These are phyloP conservation scores for Kregervanrija pseudodelftensis DNA, from an alignment of 805 yeast genomes.

Conservation along the genomic window DNA sequence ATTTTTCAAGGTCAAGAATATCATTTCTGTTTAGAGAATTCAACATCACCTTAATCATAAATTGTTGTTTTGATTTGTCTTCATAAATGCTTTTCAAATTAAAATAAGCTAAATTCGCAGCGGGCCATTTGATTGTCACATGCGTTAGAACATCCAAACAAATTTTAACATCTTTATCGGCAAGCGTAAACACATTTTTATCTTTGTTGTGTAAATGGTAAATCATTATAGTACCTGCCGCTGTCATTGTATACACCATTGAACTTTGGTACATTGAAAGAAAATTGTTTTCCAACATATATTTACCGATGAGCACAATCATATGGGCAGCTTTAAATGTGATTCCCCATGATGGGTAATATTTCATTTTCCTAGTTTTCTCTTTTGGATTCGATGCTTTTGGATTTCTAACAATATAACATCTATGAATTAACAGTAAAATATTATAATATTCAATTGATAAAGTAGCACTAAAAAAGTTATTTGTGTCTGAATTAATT, in stretches of 20 bases:
- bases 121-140: slow-evolving; percentile 45
- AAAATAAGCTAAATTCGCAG: slow-evolving; percentile 43
- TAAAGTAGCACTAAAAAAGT: slow-evolving; percentile 35
- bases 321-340: slow-evolving; percentile 77
- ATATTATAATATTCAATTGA: slow-evolving; percentile 69
- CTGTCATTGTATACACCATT: slow-evolving; percentile 43
- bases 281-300: slow-evolving; percentile 48
- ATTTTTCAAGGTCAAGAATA: no score
- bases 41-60: slow-evolving; percentile 12
- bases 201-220: slow-evolving; percentile 45
- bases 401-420: slow-evolving; percentile 44
- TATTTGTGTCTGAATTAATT: slow-evolving; percentile 38
- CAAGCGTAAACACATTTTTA: slow-evolving; percentile 16
- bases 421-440: slow-evolving; percentile 64
- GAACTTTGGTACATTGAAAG: slow-evolving; percentile 28
- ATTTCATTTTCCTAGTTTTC: slow-evolving; percentile 32
- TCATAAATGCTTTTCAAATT: slow-evolving; percentile 38
- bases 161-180: slow-evolving; percentile 16
- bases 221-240: slow-evolving; percentile 64
- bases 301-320: slow-evolving; percentile 58
- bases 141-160: slow-evolving; percentile 28
- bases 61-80: slow-evolving; percentile 23
- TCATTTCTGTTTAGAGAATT: no score
- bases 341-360: slow-evolving; percentile 68
- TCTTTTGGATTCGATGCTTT: slow-evolving; percentile 8